Conservation (phyloP, 1,284 basidiomycete genomes). For the Trichosporon sp. region DNA sequence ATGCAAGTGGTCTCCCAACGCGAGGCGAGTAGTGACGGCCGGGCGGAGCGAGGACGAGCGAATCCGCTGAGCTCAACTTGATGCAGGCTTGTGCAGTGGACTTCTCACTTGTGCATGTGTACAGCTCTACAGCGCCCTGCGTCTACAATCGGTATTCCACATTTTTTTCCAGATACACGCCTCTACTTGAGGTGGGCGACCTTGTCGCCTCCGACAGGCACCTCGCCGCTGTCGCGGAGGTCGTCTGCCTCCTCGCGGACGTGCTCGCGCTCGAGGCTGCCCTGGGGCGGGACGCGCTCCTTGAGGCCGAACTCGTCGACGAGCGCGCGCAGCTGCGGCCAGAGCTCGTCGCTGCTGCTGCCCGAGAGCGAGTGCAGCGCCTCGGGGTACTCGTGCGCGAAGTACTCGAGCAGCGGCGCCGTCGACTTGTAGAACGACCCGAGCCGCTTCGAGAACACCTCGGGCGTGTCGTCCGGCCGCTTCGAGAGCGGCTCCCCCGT, state of each 20-base stretch:
- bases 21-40: too few species aligned
- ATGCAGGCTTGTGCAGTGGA: too few species aligned
- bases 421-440: conserved; percentile 81
- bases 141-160: not conserved
- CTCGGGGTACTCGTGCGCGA: conserved; percentile 56
- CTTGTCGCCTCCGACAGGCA: conserved; percentile 16
- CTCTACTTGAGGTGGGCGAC: conserved; percentile 14
- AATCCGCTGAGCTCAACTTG: too few species aligned
- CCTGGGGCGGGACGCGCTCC: conserved; percentile 17
- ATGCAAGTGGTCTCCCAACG: not conserved
- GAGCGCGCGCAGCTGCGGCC: conserved; percentile 44
- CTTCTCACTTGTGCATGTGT: not conserved
- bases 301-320: conserved; percentile 42
- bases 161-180: not conserved
- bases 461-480: conserved; percentile 87
- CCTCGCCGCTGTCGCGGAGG: conserved; percentile 36
- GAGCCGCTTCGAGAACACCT: conserved; percentile 75
- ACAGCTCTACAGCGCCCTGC: not conserved
- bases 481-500: conserved; percentile 87
- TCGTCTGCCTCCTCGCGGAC: conserved; percentile 46
- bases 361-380: conserved; percentile 73
- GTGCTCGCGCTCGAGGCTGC: conserved; percentile 19
- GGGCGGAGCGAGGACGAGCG: not conserved
- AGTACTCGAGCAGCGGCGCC: conserved; percentile 76
- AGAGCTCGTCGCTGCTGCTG: conserved; percentile 72